Evolutionary conservation across 257 asterid genomes (phyloP), one percentile per base, ranked within the genome.

Genomic region (Jacaranda mimosifolia): DNA sequence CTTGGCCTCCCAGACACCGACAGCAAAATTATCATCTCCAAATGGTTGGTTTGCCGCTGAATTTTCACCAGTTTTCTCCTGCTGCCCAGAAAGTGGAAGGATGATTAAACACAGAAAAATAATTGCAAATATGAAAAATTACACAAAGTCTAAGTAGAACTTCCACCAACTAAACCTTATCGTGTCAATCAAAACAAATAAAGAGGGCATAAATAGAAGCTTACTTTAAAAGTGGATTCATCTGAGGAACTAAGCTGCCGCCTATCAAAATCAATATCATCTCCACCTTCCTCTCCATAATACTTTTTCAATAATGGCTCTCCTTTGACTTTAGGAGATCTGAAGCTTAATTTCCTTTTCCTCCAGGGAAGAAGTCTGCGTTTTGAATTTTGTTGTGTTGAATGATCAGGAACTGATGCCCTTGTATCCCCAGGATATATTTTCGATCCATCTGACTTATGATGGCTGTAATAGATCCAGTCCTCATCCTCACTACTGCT

Each of bases 241-340:
- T 93, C 92, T 1, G 98, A 88, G 65, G 94, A 87, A 70, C 93
- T 81, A 66, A 93, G 91, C 77, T 86, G 93, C 57, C 98, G 82
- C n/a, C 98, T 96, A 83, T 91, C 98, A 77, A 90, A 89, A 74
- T 91, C 98, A 74, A 91, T 93, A 73, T 93, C 98, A 70, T 93
- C 98, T 13, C 97, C 98, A 38, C 98, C 98, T 74, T 93, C 97
- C 73, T 93, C 98, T 18, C 89, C 96, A 52, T 90, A 86, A 63
- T 68, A 55, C 51, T 86, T 90, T 59, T 87, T 93, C 85, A 93
- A 80, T 35, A 93, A 72, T 17, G 97, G 98, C 85, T 91, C 96
- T 62, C 92, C 95, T 83, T 91, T 90, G 52, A 55, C 85, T 74
- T 90, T 89, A 19, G 90, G 89, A 66, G 93, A 83, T 86, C 80